phyloP scores from a whole-genome alignment of 2,329 filamentous ascomycete species.

The Fusarium nisikadoi region DNA sequence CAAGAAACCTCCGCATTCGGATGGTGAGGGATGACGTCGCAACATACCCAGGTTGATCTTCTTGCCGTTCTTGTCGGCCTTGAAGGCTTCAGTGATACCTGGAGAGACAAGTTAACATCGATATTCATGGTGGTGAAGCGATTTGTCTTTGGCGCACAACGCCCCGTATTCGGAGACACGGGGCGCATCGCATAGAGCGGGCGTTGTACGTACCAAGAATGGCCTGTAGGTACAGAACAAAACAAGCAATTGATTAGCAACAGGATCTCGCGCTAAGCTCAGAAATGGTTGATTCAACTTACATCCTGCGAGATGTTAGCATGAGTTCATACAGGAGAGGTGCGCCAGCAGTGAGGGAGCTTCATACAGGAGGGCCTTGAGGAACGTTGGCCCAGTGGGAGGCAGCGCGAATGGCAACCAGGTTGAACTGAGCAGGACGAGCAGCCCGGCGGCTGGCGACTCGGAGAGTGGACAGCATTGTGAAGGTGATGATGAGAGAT shows the following conservation, averaged over 20 bases:
- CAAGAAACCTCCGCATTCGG: conserved; percentile 22
- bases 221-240: conserved; percentile 61
- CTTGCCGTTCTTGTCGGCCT: conserved; percentile 90
- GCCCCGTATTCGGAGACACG: conserved; percentile 13
- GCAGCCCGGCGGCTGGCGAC: conserved; percentile 62
- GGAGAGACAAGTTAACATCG: conserved; percentile 38
- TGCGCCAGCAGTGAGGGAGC: conserved; percentile 25
- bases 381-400: conserved; percentile 93
- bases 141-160: conserved; percentile 20
- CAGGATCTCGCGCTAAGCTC: conserved; percentile 25
- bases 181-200: conserved; percentile 33
- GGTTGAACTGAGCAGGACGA: conserved; percentile 53
- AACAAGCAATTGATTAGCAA: conserved; percentile 40
- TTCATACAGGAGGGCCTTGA: conserved; percentile 90
- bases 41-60: conserved; percentile 95
- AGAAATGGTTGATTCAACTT: conserved; percentile 40
- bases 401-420: conserved; percentile 62
- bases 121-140: conserved; percentile 12
- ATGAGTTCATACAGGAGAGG: conserved; percentile 10
- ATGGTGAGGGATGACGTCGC: conserved; percentile 16
- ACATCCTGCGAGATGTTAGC: conserved; percentile 50
- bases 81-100: conserved; percentile 98
- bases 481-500: conserved; percentile 42
- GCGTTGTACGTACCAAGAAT: conserved; percentile 71
- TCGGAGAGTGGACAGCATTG: conserved; percentile 68